Conservation (phyloP, 306 rosid genomes). For the Purshia tridentata region DNA sequence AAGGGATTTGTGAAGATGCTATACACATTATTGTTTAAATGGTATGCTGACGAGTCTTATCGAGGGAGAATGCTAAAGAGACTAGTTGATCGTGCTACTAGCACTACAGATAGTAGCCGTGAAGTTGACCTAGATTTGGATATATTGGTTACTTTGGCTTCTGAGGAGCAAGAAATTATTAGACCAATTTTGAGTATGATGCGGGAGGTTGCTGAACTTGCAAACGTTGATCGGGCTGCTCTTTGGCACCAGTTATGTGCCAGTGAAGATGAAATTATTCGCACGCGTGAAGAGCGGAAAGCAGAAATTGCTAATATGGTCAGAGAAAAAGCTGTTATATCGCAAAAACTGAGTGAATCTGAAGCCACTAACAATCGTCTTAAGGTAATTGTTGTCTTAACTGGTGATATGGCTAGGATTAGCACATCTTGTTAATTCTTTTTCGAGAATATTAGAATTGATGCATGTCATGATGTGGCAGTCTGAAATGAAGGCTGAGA, state of each 20-base stretch:
- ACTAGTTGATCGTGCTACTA: constrained; percentile 83
- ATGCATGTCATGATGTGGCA: constrained; percentile 58
- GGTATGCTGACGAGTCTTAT: constrained; percentile 85
- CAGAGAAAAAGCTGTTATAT: constrained; percentile 58
- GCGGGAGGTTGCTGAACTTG: constrained; percentile 93
- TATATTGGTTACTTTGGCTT: constrained; percentile 72
- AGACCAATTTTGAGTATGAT: constrained; percentile 85
- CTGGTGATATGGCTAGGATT: constrained; percentile 45
- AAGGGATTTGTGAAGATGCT: constrained; percentile 87
- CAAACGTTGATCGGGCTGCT: constrained; percentile 91
- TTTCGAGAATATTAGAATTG: constrained; percentile 39
- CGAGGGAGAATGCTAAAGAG: constrained; percentile 84
- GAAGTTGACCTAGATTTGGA: constrained; percentile 85
- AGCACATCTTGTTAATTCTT: constrained; percentile 36
- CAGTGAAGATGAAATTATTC: constrained; percentile 82
- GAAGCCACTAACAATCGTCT: constrained; percentile 70
- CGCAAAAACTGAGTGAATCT: constrained; percentile 79
- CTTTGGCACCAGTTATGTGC: constrained; percentile 97
- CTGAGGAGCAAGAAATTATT: constrained; percentile 83
- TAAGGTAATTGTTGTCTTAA: constrained; percentile 72
- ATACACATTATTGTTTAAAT: constrained; percentile 74
- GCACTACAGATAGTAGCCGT: constrained; percentile 57
- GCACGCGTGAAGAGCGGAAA: constrained; percentile 68
- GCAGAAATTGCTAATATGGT: constrained; percentile 62
- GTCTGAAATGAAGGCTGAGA: constrained; percentile 89